A percentile compares a stretch with the other conserved stretches of the same genome.
Evolutionary conservation across 2,329 filamentous ascomycete genomes (phyloP).

Genomic region (Monosporascus sp.): DNA sequence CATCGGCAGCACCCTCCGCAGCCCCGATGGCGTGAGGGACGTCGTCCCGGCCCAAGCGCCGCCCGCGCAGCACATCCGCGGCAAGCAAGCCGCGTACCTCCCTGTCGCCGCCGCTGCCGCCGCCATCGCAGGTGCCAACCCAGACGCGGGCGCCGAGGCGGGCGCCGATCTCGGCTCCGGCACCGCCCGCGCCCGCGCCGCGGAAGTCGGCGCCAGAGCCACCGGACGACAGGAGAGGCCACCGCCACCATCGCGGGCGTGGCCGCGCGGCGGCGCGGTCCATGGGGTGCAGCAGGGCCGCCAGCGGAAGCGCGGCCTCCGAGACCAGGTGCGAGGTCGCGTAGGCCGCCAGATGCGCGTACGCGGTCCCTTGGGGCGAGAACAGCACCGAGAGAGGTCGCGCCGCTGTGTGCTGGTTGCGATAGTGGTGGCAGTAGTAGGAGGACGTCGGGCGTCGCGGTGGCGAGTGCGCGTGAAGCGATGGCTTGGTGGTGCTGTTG

Average conservation of each 20-base stretch:
- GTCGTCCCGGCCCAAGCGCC: conserved; percentile 38
- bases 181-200: conserved; percentile 7
- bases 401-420: conserved; percentile 9
- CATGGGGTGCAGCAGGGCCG: conserved; percentile 60
- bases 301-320: conserved; percentile 55
- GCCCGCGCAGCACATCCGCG: conserved; percentile 44
- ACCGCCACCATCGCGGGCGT: conserved; percentile 46
- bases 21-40: conserved; percentile 30
- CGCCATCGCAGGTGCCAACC: conserved; percentile 55
- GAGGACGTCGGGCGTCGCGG: conserved; percentile 6
- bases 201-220: too few species aligned
- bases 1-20: background rate
- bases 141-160: conserved; percentile 50
- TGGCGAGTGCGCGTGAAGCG: conserved; percentile 14
- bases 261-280: conserved; percentile 42
- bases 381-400: conserved; percentile 56
- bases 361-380: conserved; percentile 58
- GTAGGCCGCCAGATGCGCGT: conserved; percentile 49
- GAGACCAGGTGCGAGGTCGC: conserved; percentile 50
- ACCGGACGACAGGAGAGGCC: too few species aligned
- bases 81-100: conserved; percentile 44
- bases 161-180: conserved; percentile 51
- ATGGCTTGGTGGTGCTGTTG: conserved; percentile 2
- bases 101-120: conserved; percentile 43
- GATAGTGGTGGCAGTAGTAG: conserved; percentile 2